Evolutionary conservation across 2,329 filamentous ascomycete genomes (phyloP).

Genomic region (Pseudopyrenochaeta lycopersici): DNA sequence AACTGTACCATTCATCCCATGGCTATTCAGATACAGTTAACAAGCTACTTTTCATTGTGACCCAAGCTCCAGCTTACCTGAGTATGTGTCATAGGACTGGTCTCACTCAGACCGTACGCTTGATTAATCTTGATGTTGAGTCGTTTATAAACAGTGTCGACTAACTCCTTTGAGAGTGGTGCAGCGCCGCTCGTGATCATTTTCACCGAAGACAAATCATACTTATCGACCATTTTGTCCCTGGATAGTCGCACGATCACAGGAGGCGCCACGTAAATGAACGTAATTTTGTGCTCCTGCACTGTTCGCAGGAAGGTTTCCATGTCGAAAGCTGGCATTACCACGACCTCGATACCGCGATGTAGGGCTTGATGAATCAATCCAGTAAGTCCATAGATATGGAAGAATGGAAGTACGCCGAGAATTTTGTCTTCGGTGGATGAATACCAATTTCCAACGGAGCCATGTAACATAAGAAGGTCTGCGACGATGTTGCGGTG

Average conservation of each 20-base stretch:
- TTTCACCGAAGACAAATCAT: constrained; percentile 78
- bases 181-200: constrained; percentile 89
- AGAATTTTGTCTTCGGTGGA: constrained; percentile 69
- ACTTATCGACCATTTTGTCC: constrained; percentile 77
- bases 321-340: constrained; percentile 83
- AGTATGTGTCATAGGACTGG: constrained; percentile 33
- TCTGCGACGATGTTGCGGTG: constrained; percentile 64
- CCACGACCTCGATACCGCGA: constrained; percentile 71
- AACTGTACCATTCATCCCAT: constrained; percentile 35
- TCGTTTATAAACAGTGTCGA: constrained; percentile 75
- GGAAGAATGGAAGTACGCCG: constrained; percentile 86
- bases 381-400: constrained; percentile 84
- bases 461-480: constrained; percentile 83
- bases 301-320: constrained; percentile 78
- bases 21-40: constrained; percentile 14
- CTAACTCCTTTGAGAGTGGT: constrained; percentile 80
- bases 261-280: constrained; percentile 82
- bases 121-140: constrained; percentile 59
- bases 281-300: constrained; percentile 77
- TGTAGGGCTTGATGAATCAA: constrained; percentile 74
- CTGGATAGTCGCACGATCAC: constrained; percentile 82
- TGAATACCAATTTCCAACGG: constrained; percentile 83
- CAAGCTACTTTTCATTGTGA: background rate
- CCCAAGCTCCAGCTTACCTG: constrained; percentile 16
- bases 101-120: constrained; percentile 36